A percentile compares a stretch with the other conserved stretches of the same genome.
These are phyloP conservation scores for Acanthamoeba castellanii DNA, from an alignment of 208 protist genomes.

Conservation along the genomic window DNA sequence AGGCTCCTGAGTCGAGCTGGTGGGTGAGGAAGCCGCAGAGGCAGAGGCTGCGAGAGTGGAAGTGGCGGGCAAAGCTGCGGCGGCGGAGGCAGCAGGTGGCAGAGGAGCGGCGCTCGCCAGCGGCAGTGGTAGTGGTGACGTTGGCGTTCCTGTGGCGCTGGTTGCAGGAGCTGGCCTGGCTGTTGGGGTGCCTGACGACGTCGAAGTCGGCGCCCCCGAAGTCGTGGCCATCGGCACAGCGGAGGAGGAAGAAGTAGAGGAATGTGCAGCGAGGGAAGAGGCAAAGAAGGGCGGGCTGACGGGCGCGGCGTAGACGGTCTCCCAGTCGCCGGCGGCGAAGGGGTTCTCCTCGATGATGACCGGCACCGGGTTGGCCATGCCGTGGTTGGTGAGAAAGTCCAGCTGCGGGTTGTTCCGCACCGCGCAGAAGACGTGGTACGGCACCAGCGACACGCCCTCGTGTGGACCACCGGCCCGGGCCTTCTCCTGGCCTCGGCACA, in stretches of 20 bases:
- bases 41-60: too few relatives aligned
- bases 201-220: background rate
- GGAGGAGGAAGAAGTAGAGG: background rate
- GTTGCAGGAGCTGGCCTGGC: background rate
- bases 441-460: constrained; percentile 36
- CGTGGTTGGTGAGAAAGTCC: constrained; percentile 44
- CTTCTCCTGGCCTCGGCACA: constrained; percentile 26
- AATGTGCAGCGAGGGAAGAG: background rate
- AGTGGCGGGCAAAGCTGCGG: too few relatives aligned
- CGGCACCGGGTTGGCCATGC: constrained; percentile 7
- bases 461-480: background rate
- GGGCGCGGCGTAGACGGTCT: constrained; percentile 8
- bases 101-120: too few relatives aligned
- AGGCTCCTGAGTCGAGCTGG: too few relatives aligned
- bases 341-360: constrained; percentile 33
- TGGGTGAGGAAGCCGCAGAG: background rate
- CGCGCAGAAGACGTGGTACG: constrained; percentile 21
- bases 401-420: background rate
- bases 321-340: background rate
- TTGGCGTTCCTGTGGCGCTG: background rate
- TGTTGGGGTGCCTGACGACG: too few relatives aligned
- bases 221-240: too few relatives aligned
- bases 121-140: too few relatives aligned
- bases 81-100: too few relatives aligned
- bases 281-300: background rate